These are phyloP conservation scores for Chrysopogon serrulatus DNA, from an alignment of 176 grass and related monocot species.

Conservation along the genomic window DNA sequence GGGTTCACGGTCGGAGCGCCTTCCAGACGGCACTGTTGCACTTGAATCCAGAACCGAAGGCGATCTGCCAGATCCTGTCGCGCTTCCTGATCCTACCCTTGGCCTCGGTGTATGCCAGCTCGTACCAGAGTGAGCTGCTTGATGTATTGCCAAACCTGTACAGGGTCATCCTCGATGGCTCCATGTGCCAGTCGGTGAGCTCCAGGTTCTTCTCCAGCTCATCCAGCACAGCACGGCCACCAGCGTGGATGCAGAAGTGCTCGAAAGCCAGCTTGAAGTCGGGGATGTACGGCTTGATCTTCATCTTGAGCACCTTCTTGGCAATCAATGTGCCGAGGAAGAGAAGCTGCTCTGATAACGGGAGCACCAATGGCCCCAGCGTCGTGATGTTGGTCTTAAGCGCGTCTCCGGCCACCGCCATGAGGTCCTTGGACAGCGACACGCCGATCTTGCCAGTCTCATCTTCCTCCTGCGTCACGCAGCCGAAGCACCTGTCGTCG, in stretches of 20 bases:
- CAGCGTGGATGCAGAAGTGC: too few relatives aligned
- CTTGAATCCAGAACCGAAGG: slow-evolving; percentile 98
- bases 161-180: slow-evolving; percentile 89
- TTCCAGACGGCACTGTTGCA: slow-evolving; percentile 94
- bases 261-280: slow-evolving; percentile 98
- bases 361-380: slow-evolving; percentile 76
- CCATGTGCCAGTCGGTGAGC: too few relatives aligned
- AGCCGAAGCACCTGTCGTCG: slow-evolving; percentile 77
- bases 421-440: slow-evolving; percentile 88
- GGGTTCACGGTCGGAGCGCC: slow-evolving; percentile 63
- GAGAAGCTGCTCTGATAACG: slow-evolving; percentile 80
- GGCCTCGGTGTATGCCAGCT: slow-evolving; percentile 76
- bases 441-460: slow-evolving; percentile 59
- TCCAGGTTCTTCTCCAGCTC: too few relatives aligned
- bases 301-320: slow-evolving; percentile 85
- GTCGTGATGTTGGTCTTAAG: slow-evolving; percentile 99
- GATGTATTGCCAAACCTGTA: slow-evolving; percentile 92
- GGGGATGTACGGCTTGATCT: slow-evolving; percentile 92
- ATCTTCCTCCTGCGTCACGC: slow-evolving; percentile 89
- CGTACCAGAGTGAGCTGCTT: slow-evolving; percentile 97
- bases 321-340: slow-evolving; percentile 75
- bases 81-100: slow-evolving; percentile 73
- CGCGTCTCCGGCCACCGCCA: slow-evolving; percentile 88
- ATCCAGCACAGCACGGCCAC: too few relatives aligned
- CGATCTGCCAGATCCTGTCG: slow-evolving; percentile 95